Percentiles rank a stretch among this genome's conserved stretches.
phyloP scores from a whole-genome alignment of 164 flowering plant genomes.

The Stephania japonica region DNA sequence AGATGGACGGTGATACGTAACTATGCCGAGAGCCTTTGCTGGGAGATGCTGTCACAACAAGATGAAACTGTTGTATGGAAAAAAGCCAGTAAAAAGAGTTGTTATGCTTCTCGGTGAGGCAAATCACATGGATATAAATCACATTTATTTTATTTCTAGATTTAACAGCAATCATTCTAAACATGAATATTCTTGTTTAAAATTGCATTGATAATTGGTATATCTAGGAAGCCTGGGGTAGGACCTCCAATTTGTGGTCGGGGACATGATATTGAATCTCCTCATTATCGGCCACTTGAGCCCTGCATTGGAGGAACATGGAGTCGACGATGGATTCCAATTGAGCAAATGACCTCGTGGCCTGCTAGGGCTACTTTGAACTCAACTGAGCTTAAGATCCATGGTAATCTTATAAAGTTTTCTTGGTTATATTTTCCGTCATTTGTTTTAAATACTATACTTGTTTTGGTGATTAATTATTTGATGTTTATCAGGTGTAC shows the following conservation, averaged over 20 bases:
- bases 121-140: constrained; percentile 3
- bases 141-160: constrained; percentile 2
- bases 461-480: not conserved
- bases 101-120: constrained; percentile 73
- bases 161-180: not conserved
- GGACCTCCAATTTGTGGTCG: constrained; percentile 64
- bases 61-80: constrained; percentile 97
- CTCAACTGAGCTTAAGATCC: constrained; percentile 51
- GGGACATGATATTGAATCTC: constrained; percentile 76
- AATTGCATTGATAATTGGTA: constrained; percentile 14
- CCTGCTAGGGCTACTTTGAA: constrained; percentile 67
- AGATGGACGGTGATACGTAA: constrained; percentile 56
- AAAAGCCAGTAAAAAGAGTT: constrained; percentile 60
- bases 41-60: constrained; percentile 89
- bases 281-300: constrained; percentile 75
- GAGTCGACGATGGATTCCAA: constrained; percentile 82
- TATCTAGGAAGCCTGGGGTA: constrained; percentile 62
- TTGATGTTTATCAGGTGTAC: constrained; percentile 40
- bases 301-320: constrained; percentile 83
- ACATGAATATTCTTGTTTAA: constrained; percentile 7
- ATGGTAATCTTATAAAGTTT: constrained; percentile 41
- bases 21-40: constrained; percentile 68
- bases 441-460: not conserved
- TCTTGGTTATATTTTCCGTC: not conserved
- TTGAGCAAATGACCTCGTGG: constrained; percentile 62